Base-by-base conservation (phyloP, 768 basidiomycete genomes). In the Coprinellus micaceus region DNA sequence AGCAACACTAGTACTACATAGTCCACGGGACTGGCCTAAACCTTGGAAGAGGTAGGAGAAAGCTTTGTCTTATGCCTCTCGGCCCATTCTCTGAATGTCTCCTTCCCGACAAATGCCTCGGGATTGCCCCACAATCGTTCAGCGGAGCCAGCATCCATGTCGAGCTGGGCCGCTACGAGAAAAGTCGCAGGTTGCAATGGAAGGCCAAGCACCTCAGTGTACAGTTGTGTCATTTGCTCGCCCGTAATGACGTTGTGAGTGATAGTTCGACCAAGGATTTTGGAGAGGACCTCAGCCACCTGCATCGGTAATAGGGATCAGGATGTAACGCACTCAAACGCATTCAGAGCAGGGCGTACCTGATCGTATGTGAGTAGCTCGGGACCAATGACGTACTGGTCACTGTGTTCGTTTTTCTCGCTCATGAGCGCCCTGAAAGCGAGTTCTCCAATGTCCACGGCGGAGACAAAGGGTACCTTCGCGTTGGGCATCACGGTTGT, bases 311-410 rank as follows among this genome's bases (percentile, higher is more conserved):
- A 48, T 33, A 13, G n/a, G n/a, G n/a, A n/a, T n/a, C n/a, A n/a
- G n/a, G n/a, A n/a, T n/a, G n/a, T n/a, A n/a, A n/a, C n/a, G n/a
- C n/a, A n/a, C n/a, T n/a, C n/a, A 25, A n/a, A 36, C 11, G 2
- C 17, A 21, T 9, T 2, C 22, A 4, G 22, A 17, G 2, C 4
- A 29, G 19, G 4, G 43, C 64, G 4, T 17, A 69, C 70, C 57
- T 69, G 51, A 54, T 67, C 67, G 36, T 67, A 70, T 1, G 66
- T 61, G 17, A 64, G 46, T 12, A 66, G 52, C 29, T 68, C 67
- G 1, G 69, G 68, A 9, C 70, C 70, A 26, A 71, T 50, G 11
- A 71, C 58, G 29, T 60, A 59, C 4, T 53, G 54, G 40, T 64
- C 59, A 9, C 50, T 53, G 22, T 61, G 53, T 11, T 59, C 56